A percentile compares a stretch with the other conserved stretches of the same genome.
Conservation (phyloP, 1,139 yeast species). For the Yamadazyma trypodendri region DNA sequence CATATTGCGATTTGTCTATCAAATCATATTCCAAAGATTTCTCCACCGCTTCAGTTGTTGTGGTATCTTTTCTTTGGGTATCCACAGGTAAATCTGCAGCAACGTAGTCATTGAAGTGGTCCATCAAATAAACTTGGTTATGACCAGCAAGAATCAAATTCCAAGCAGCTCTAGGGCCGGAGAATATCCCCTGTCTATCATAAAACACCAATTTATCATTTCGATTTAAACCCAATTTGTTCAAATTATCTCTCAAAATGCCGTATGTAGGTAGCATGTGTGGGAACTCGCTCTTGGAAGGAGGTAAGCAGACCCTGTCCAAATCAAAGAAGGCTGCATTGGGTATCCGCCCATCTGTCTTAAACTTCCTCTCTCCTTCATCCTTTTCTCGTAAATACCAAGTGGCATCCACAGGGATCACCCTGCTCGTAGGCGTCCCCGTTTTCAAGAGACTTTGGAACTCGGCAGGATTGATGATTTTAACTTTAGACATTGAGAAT, state of each 20-base stretch:
- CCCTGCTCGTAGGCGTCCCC: constrained; percentile 24
- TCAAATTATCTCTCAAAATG: constrained; percentile 54
- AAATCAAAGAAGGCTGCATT: constrained; percentile 77
- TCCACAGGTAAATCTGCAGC: constrained; percentile 25
- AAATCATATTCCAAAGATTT: constrained; percentile 17
- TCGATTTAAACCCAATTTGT: constrained; percentile 43
- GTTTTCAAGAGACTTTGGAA: constrained; percentile 11
- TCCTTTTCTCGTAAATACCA: constrained; percentile 88
- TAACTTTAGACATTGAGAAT: constrained; percentile 10
- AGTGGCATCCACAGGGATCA: constrained; percentile 79
- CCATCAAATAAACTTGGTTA: constrained; percentile 60
- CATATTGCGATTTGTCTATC: constrained; percentile 21
- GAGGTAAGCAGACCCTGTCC: constrained; percentile 59
- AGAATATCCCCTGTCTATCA: constrained; percentile 80
- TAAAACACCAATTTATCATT: constrained; percentile 74
- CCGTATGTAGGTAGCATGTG: constrained; percentile 79
- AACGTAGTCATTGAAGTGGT: constrained; percentile 54
- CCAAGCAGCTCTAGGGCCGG: constrained; percentile 92
- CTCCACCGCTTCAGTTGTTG: constrained; percentile 20
- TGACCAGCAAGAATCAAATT: constrained; percentile 80
- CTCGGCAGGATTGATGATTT: constrained; percentile 10
- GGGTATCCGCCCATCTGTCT: constrained; percentile 57
- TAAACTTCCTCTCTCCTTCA: constrained; percentile 57
- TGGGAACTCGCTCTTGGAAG: constrained; percentile 70
- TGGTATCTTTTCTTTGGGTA: constrained; percentile 18